Evolutionary conservation across 2,329 filamentous ascomycete genomes (phyloP).

Genomic region (Claviceps capensis): DNA sequence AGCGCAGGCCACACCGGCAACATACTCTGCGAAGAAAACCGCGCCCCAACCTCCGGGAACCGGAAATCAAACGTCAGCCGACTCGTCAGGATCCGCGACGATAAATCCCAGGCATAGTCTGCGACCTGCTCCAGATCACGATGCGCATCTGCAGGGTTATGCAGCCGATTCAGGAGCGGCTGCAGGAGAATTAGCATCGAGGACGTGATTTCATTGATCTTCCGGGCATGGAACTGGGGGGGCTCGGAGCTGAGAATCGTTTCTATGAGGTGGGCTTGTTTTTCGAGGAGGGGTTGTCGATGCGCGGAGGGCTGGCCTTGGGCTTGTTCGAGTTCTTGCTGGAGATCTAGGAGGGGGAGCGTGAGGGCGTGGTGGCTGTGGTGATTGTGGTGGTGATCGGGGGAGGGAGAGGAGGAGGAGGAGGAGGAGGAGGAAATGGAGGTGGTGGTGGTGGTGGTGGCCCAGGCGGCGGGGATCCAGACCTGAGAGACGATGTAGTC

Average conservation of each 20-base stretch:
- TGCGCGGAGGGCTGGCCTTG: slow-evolving; percentile 22
- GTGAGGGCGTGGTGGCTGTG: slow-evolving; percentile 16
- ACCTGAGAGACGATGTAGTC: slow-evolving; percentile 29
- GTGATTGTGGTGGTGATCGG: too few species aligned
- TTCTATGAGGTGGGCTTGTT: slow-evolving; percentile 23
- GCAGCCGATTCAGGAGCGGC: slow-evolving; percentile 24
- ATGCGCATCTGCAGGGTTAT: slow-evolving; percentile 22
- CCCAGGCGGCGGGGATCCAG: slow-evolving; percentile 26
- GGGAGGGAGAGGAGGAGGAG: slow-evolving; percentile 12
- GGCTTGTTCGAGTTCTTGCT: slow-evolving; percentile 22
- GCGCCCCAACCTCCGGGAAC: slow-evolving; percentile 36
- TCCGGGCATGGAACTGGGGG: slow-evolving; percentile 17
- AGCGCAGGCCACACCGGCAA: slow-evolving; percentile 28
- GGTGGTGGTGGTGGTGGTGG: slow-evolving; percentile 19
- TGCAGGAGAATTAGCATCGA: slow-evolving; percentile 22
- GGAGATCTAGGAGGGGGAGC: slow-evolving; percentile 20
- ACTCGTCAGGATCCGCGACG: slow-evolving; percentile 31
- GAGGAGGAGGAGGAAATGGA: slow-evolving; percentile 19
- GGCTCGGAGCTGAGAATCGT: slow-evolving; percentile 22
- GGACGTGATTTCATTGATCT: slow-evolving; percentile 29
- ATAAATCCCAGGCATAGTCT: slow-evolving; percentile 29
- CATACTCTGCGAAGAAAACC: slow-evolving; percentile 36
- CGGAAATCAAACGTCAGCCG: slow-evolving; percentile 31
- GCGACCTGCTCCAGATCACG: slow-evolving; percentile 29
- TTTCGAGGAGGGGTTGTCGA: slow-evolving; percentile 27